A percentile compares a stretch with the other conserved stretches of the same genome.
These are phyloP conservation scores for Fusarium sp. DNA, from an alignment of 2,329 filamentous ascomycete species.

Conservation along the genomic window DNA sequence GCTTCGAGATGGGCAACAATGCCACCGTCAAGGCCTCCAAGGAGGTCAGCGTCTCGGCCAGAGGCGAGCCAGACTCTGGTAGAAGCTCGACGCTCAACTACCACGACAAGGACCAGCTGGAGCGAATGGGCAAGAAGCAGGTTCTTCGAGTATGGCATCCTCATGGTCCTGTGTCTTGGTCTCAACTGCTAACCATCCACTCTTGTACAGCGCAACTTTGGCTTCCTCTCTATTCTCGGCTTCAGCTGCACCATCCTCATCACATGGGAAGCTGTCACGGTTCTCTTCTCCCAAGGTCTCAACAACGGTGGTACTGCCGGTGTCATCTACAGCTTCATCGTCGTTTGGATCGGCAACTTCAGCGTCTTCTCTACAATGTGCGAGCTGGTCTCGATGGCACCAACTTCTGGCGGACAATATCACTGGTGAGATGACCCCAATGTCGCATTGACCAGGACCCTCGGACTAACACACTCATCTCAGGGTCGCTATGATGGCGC, in stretches of 20 bases:
- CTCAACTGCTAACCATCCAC: not conserved
- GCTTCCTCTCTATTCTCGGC: constrained; percentile 61
- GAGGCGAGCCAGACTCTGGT: constrained; percentile 36
- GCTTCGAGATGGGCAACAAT: constrained; percentile 42
- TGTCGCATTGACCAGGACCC: accelerated
- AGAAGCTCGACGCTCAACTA: constrained; percentile 24
- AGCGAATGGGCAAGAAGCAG: constrained; percentile 46
- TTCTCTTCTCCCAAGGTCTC: constrained; percentile 50
- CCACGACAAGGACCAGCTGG: constrained; percentile 43
- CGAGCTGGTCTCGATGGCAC: constrained; percentile 59
- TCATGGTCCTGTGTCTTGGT: accelerated
- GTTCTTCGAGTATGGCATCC: constrained; percentile 30
- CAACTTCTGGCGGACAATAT: constrained; percentile 68
- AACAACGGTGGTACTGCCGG: constrained; percentile 65
- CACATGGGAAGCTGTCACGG: constrained; percentile 61
- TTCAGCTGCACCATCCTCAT: constrained; percentile 64
- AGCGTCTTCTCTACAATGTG: constrained; percentile 55
- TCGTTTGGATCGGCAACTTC: constrained; percentile 59
- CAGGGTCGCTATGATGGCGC: constrained; percentile 63
- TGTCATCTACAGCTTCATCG: constrained; percentile 63
- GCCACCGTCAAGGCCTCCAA: constrained; percentile 25
- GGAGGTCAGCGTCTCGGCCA: constrained; percentile 14
- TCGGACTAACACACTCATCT: accelerated
- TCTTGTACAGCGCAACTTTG: constrained; percentile 57
- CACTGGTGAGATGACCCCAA: constrained; percentile 54